Evolutionary conservation across 495 filamentous ascomycete species (phyloP), one percentile per base, ranked within the genome.

Genomic region (Penicillium psychrofluorescens): DNA sequence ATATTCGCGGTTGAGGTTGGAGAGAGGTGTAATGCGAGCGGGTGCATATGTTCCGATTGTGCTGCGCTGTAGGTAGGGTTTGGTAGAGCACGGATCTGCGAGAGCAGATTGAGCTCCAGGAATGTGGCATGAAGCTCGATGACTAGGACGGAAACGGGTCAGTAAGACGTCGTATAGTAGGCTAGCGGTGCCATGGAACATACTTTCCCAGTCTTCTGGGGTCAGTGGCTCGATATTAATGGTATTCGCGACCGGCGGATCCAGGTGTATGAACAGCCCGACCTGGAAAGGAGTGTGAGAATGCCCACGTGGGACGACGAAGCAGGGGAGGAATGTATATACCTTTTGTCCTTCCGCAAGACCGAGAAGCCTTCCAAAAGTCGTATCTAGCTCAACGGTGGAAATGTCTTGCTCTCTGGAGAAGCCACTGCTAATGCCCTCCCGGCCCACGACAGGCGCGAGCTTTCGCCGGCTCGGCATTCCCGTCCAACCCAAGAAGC

Each of bases 51-150:
- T 30, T 71, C 69, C 10, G 59, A 46, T 28, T 81, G 61, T 9
- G 51, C 55, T 11, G 75, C 54, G 28, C 66, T 75, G 52, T 81
- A 87, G 12, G 71, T 69, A 11, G 90, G 90, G 58, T 94, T 95
- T 11, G 90, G 90, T 11, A 98, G 71, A 34, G 90, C 91, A 40
- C 92, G 82, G 56, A 98, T 88, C 70, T 97, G 94, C 31, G 85
- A 86, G 11, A 95, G 72, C 40, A 98, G 80, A 59, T 98, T 95
- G 46, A 95, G 76, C 61, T 98, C 92, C 14, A 98, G 68, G 58
- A 96, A 98, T 16, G 81, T 89, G 5, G 92, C 92, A 64, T 97
- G 92, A 1, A 96, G 73, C 57, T 98, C 92, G 50, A 98, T 98
- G 53, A 96, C 90, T 80, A 43, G 35, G 32, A 6, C 13, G 22